Evolutionary conservation across 116 monocot species (phyloP).

Genomic region (Trichopus zeylanicus): DNA sequence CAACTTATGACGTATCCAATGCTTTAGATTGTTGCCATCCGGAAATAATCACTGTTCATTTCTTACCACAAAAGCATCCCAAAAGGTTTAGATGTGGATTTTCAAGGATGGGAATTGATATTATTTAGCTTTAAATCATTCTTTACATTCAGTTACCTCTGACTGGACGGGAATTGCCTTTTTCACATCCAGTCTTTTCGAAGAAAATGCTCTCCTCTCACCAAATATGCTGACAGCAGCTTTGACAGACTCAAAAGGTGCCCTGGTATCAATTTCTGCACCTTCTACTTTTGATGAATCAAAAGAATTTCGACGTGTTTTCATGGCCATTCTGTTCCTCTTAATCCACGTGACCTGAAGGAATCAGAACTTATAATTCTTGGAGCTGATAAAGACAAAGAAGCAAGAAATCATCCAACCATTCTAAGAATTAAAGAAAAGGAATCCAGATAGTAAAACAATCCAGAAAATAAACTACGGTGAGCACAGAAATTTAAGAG

Average conservation of each 20-base stretch:
- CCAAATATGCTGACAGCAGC: slow-evolving; percentile 87
- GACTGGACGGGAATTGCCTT: slow-evolving; percentile 37
- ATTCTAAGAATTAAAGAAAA: no score
- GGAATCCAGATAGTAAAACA: no score
- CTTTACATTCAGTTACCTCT: slow-evolving; percentile 31
- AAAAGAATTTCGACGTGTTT: slow-evolving; percentile 27
- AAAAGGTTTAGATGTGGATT: no score
- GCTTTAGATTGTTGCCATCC: no score
- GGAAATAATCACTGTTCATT: no score
- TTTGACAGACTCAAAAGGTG: slow-evolving; percentile 85
- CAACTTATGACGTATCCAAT: no score
- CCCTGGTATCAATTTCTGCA: slow-evolving; percentile 87
- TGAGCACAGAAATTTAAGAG: no score
- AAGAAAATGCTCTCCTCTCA: slow-evolving; percentile 43
- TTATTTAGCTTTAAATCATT: no score
- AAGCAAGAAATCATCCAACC: not conserved
- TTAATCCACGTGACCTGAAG: not conserved
- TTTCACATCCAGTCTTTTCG: slow-evolving; percentile 29
- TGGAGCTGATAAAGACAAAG: not conserved
- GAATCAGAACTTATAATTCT: not conserved
- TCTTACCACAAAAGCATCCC: no score
- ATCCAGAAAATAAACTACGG: no score
- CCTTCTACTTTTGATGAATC: slow-evolving; percentile 53
- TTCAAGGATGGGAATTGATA: no score
- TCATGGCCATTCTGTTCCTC: slow-evolving; percentile 5